Conservation (phyloP, 2,329 filamentous ascomycete genomes). For the Bipolaris zeicola region DNA sequence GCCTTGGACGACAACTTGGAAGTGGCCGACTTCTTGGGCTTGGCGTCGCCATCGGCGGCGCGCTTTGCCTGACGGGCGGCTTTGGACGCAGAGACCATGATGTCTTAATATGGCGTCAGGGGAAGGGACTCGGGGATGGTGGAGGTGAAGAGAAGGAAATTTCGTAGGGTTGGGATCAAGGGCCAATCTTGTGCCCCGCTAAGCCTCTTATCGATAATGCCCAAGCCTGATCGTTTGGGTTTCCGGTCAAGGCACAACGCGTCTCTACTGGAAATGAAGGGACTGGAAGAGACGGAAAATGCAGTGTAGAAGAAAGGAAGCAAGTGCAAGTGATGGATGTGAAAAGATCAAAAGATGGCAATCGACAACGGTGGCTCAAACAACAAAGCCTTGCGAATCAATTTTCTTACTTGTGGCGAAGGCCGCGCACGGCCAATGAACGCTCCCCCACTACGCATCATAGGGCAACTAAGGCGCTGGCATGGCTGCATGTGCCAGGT, state of each 20-base stretch:
- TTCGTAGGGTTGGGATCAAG: slow-evolving; percentile 30
- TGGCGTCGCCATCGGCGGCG: slow-evolving; percentile 63
- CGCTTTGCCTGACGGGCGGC: slow-evolving; percentile 71
- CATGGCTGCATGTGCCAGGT: slow-evolving; percentile 3
- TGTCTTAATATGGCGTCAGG: slow-evolving; percentile 30
- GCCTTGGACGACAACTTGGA: slow-evolving; percentile 74
- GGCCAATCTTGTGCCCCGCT: slow-evolving; percentile 29
- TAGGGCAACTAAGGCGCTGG: slow-evolving; percentile 27
- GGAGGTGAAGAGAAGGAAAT: slow-evolving; percentile 31
- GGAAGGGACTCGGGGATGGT: slow-evolving; percentile 23
- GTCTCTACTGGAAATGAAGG: slow-evolving; percentile 18
- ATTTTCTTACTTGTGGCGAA: slow-evolving; percentile 34
- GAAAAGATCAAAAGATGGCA: slow-evolving; percentile 1
- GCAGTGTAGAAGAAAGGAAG: slow-evolving; percentile 4
- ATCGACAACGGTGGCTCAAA: slow-evolving; percentile 14
- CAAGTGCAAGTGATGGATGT: slow-evolving; percentile 1
- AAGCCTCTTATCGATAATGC: slow-evolving; percentile 26
- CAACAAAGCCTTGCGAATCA: slow-evolving; percentile 24
- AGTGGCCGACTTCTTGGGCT: slow-evolving; percentile 76
- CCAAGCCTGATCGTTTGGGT: slow-evolving; percentile 12
- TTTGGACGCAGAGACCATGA: slow-evolving; percentile 72
- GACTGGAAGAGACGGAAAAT: slow-evolving; percentile 10
- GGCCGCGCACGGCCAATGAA: slow-evolving; percentile 26
- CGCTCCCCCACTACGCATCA: slow-evolving; percentile 18
- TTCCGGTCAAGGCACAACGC: slow-evolving; percentile 17